Percentiles rank a stretch among this genome's conserved stretches.
phyloP scores from a whole-genome alignment of 495 filamentous ascomycete genomes.

The Oleoguttula mirabilis region DNA sequence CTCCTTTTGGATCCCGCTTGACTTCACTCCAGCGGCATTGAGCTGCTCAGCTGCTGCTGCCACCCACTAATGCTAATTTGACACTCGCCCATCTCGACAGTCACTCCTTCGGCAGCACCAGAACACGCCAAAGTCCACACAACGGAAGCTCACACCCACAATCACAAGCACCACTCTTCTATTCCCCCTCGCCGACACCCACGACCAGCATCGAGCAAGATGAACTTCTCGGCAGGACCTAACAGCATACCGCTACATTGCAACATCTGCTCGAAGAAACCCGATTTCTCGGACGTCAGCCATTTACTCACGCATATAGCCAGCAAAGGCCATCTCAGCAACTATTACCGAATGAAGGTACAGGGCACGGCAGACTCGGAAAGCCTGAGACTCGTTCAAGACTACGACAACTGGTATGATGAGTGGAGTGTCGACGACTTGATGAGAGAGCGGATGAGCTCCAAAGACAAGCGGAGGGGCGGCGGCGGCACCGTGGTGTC shows the following conservation, averaged over 20 bases:
- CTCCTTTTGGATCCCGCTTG: conserved; percentile 20
- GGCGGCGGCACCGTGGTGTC: background rate
- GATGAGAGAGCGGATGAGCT: conserved; percentile 55
- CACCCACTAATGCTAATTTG: conserved; percentile 15
- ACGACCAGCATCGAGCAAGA: background rate
- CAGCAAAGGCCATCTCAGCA: conserved; percentile 71
- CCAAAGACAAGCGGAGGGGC: conserved; percentile 50
- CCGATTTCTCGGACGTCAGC: conserved; percentile 73
- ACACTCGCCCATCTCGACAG: background rate
- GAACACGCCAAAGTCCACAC: conserved; percentile 4
- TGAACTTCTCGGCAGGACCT: background rate
- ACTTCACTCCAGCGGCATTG: conserved; percentile 1
- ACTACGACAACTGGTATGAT: conserved; percentile 61
- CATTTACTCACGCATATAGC: conserved; percentile 79
- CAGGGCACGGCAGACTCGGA: conserved; percentile 43
- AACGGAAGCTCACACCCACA: conserved; percentile 1
- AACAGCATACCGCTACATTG: conserved; percentile 52
- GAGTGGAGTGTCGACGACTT: conserved; percentile 50
- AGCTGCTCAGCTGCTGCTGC: conserved; percentile 8
- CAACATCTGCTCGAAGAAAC: conserved; percentile 64
- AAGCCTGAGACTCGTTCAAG: conserved; percentile 38
- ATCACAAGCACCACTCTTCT: background rate
- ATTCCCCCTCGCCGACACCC: background rate
- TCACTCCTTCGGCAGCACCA: conserved; percentile 13
- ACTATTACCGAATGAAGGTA: conserved; percentile 61